These are phyloP conservation scores for Adansonia rubrostipa DNA, from an alignment of 441 rosid species.

Conservation along the genomic window DNA sequence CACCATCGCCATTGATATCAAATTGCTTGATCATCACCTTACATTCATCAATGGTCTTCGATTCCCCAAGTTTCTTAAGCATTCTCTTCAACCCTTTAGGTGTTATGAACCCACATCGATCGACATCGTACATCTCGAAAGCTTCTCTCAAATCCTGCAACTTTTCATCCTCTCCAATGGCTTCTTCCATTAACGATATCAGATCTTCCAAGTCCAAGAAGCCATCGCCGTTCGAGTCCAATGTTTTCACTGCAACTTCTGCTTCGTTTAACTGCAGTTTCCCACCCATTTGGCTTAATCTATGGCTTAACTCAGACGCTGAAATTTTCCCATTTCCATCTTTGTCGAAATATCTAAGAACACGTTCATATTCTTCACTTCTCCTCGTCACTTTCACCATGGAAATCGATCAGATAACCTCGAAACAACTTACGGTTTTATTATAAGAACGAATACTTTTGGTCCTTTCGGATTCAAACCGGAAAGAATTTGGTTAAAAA, in stretches of 20 bases:
- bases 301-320: constrained; percentile 43
- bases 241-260: constrained; percentile 33
- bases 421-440: not conserved
- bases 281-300: constrained; percentile 31
- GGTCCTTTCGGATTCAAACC: too few species aligned
- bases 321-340: constrained; percentile 58
- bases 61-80: constrained; percentile 51
- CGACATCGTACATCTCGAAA: constrained; percentile 53
- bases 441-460: not conserved
- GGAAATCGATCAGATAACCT: not conserved
- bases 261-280: constrained; percentile 35
- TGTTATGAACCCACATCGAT: constrained; percentile 54
- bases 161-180: constrained; percentile 55
- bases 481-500: too few species aligned
- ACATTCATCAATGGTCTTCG: constrained; percentile 48
- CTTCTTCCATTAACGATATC: constrained; percentile 43
- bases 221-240: constrained; percentile 57
- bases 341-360: constrained; percentile 45
- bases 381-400: constrained; percentile 14
- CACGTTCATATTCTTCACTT: constrained; percentile 24
- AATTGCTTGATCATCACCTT: constrained; percentile 45
- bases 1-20: constrained; percentile 62
- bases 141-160: constrained; percentile 51
- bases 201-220: constrained; percentile 52
- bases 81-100: constrained; percentile 46